phyloP scores from a whole-genome alignment of 768 basidiomycete species.

The Sutorius australiensis region DNA sequence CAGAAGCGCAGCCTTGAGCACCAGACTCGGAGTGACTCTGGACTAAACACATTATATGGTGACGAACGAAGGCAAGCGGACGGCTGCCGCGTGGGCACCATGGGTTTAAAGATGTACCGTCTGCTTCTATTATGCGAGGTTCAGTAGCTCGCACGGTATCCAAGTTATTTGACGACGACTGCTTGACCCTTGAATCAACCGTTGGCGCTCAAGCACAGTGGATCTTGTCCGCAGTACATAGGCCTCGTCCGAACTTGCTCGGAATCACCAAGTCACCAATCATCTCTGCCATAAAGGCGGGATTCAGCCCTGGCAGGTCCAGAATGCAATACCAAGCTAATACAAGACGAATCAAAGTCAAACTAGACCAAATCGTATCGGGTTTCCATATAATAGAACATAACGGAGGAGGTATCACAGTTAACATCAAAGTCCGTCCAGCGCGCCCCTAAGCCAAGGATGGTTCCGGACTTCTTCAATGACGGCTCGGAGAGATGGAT shows the following conservation, averaged over 20 bases:
- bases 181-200: neutral
- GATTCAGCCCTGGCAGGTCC: neutral
- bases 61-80: neutral
- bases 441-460: conserved; percentile 60
- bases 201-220: no score
- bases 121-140: no score
- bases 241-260: neutral
- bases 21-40: neutral
- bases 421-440: conserved; percentile 18
- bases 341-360: conserved; percentile 15
- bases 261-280: neutral
- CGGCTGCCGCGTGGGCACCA: neutral
- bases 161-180: neutral
- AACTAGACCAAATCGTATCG: conserved; percentile 8
- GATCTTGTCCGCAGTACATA: neutral
- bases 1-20: neutral
- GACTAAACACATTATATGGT: neutral
- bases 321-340: neutral
- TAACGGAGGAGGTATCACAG: conserved; percentile 8
- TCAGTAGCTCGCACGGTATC: neutral
- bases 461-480: conserved; percentile 80
- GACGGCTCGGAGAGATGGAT: conserved; percentile 75
- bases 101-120: neutral
- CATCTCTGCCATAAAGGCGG: neutral
- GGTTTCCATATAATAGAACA: conserved; percentile 2